Evolutionary conservation across 108 stramenopile species (phyloP).

Genomic region (Cylindrotheca closterium): DNA sequence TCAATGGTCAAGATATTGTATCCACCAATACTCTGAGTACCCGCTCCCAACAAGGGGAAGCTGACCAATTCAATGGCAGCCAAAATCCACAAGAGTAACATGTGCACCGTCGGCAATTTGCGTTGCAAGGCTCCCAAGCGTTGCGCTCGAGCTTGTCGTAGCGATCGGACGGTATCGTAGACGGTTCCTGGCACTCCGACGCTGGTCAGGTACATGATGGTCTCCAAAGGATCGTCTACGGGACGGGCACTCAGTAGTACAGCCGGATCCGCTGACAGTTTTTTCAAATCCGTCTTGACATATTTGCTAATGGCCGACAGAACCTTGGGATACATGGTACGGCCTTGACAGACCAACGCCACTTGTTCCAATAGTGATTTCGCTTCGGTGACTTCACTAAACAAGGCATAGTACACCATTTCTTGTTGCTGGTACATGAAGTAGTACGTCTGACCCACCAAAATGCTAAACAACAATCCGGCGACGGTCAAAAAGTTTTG

Average conservation of each 20-base stretch:
- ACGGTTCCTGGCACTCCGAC: slow-evolving; percentile 85
- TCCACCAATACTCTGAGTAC: slow-evolving; percentile 80
- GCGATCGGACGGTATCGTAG: slow-evolving; percentile 82
- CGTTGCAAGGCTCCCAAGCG: slow-evolving; percentile 80
- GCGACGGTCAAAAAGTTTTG: slow-evolving; percentile 86
- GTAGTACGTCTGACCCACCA: slow-evolving; percentile 74
- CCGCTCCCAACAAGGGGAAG: slow-evolving; percentile 87
- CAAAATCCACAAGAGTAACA: slow-evolving; percentile 75
- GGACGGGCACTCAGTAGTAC: slow-evolving; percentile 65
- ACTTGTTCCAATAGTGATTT: slow-evolving; percentile 88
- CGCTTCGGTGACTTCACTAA: slow-evolving; percentile 88
- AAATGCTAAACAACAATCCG: slow-evolving; percentile 69
- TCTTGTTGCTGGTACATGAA: slow-evolving; percentile 85
- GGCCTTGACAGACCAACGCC: slow-evolving; percentile 80
- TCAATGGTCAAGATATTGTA: slow-evolving; percentile 81
- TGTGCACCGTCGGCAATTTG: slow-evolving; percentile 75
- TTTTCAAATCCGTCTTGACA: slow-evolving; percentile 65
- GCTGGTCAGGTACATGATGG: slow-evolving; percentile 86
- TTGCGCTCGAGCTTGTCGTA: slow-evolving; percentile 79
- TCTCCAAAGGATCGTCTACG: slow-evolving; percentile 86
- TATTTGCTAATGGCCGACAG: slow-evolving; percentile 49
- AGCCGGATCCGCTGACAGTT: slow-evolving; percentile 68
- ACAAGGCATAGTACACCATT: slow-evolving; percentile 73
- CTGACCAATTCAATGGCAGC: slow-evolving; percentile 64
- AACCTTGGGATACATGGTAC: slow-evolving; percentile 61